phyloP scores from a whole-genome alignment of 768 basidiomycete species.

The Boletus subcaerulescens region DNA sequence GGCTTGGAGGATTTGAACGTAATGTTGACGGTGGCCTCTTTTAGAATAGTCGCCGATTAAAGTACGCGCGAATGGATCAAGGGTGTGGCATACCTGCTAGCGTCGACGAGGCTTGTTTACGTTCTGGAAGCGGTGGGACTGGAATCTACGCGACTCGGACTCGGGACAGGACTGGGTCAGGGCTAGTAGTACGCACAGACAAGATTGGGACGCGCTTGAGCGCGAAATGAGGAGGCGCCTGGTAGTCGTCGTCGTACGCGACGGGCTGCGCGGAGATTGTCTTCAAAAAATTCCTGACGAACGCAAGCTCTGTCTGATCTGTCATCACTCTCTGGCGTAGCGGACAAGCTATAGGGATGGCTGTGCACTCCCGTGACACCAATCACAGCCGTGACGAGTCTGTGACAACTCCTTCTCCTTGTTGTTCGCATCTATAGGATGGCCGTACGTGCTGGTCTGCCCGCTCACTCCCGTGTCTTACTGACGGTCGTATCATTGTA shows the following conservation, averaged over 20 bases:
- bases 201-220: conserved; percentile 70
- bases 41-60: conserved; percentile 8
- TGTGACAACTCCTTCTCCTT: conserved; percentile 17
- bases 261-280: conserved; percentile 67
- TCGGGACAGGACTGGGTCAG: conserved; percentile 1
- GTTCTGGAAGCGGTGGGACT: conserved; percentile 59
- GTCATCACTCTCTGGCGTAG: conserved; percentile 35
- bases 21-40: conserved; percentile 47
- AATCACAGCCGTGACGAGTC: conserved; percentile 21
- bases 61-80: conserved; percentile 1
- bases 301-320: conserved; percentile 57
- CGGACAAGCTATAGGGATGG: conserved; percentile 11
- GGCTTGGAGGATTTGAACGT: conserved; percentile 94
- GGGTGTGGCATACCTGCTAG: conserved; percentile 20
- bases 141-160: conserved; percentile 43
- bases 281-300: conserved; percentile 63
- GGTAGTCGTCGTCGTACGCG: conserved; percentile 70
- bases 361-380: conserved; percentile 19
- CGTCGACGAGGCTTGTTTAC: conserved; percentile 36
- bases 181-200: conserved; percentile 43
- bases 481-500: conserved; percentile 26
- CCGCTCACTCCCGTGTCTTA: background rate
- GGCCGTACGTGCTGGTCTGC: conserved; percentile 33
- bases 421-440: conserved; percentile 23
- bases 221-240: conserved; percentile 62